These are phyloP conservation scores for Globisporangium cystogenes DNA, from an alignment of 352 stramenopile species.

Conservation along the genomic window DNA sequence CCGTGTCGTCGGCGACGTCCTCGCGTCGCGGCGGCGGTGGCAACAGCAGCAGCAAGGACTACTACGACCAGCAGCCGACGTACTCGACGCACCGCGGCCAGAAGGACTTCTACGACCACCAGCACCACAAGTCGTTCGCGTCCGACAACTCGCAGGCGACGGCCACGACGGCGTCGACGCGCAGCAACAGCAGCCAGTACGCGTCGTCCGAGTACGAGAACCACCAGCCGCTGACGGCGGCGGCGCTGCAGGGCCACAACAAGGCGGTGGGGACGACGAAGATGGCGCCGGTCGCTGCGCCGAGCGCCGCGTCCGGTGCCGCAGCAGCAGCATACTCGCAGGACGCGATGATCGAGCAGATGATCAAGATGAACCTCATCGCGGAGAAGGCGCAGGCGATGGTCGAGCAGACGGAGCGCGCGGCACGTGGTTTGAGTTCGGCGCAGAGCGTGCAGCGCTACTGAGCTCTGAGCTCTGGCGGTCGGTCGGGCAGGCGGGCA, in stretches of 20 bases:
- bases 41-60: slow-evolving; percentile 14
- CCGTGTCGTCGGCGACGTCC: not conserved
- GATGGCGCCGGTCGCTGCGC: slow-evolving; percentile 3
- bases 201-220: slow-evolving; percentile 12
- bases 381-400: slow-evolving; percentile 59
- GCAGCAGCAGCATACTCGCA: slow-evolving; percentile 15
- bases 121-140: slow-evolving; percentile 14
- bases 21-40: slow-evolving; percentile 14
- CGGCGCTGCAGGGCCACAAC: slow-evolving; percentile 1
- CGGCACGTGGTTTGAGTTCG: slow-evolving; percentile 35
- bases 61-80: slow-evolving; percentile 19
- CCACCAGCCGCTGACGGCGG: slow-evolving; percentile 12
- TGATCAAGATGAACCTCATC: slow-evolving; percentile 76
- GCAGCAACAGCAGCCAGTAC: slow-evolving; percentile 13
- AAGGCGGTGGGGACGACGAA: slow-evolving; percentile 3
- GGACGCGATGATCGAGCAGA: slow-evolving; percentile 60
- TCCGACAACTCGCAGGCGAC: slow-evolving; percentile 18
- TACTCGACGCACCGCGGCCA: slow-evolving; percentile 7
- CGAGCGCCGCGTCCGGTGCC: not conserved
- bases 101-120: slow-evolving; percentile 7
- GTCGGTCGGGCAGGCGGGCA: too few relatives aligned
- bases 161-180: slow-evolving; percentile 9
- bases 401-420: slow-evolving; percentile 53
- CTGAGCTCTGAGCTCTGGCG: too few relatives aligned
- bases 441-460: slow-evolving; percentile 3